Conservation (phyloP, 208 protist species). For the Leishmania gerbilli region DNA sequence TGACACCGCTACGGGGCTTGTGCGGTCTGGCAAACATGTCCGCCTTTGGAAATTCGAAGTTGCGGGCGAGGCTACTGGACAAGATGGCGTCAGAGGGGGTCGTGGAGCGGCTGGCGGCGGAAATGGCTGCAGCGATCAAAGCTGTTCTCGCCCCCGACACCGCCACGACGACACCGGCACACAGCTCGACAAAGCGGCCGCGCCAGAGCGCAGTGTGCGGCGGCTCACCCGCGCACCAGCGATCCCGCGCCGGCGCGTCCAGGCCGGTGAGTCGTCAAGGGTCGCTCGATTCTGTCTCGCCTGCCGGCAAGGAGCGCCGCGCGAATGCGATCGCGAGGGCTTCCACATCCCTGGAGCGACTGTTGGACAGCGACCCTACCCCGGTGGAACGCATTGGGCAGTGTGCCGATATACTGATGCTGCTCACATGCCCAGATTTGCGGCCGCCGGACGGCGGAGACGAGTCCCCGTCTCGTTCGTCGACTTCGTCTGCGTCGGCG, state of each 20-base stretch:
- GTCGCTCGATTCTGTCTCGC: neutral
- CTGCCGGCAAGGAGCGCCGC: neutral
- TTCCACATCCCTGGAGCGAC: conserved; percentile 15
- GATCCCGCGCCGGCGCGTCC: conserved; percentile 13
- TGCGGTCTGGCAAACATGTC: conserved; percentile 68
- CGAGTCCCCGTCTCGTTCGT: conserved; percentile 25
- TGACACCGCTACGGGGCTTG: conserved; percentile 58
- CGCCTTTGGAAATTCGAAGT: conserved; percentile 58
- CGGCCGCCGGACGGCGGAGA: conserved; percentile 35
- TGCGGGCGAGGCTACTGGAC: conserved; percentile 71
- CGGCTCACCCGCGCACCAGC: conserved; percentile 13
- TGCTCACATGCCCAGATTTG: conserved; percentile 74
- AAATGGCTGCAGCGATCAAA: conserved; percentile 35
- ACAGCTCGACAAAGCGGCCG: conserved; percentile 12
- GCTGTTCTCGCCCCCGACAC: conserved; percentile 1
- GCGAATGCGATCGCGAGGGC: neutral
- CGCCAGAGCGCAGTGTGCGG: neutral
- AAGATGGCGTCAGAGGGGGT: conserved; percentile 72
- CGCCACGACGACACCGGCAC: neutral
- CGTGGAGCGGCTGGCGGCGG: conserved; percentile 53
- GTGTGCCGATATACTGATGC: conserved; percentile 75
- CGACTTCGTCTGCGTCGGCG: conserved; percentile 35
- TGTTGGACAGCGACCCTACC: conserved; percentile 24
- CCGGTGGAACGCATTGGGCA: conserved; percentile 56
- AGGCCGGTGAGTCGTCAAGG: neutral